Evolutionary conservation across 352 stramenopile genomes (phyloP), one percentile per base, ranked within the genome.

Genomic region (Globisporangium mamillatum): DNA sequence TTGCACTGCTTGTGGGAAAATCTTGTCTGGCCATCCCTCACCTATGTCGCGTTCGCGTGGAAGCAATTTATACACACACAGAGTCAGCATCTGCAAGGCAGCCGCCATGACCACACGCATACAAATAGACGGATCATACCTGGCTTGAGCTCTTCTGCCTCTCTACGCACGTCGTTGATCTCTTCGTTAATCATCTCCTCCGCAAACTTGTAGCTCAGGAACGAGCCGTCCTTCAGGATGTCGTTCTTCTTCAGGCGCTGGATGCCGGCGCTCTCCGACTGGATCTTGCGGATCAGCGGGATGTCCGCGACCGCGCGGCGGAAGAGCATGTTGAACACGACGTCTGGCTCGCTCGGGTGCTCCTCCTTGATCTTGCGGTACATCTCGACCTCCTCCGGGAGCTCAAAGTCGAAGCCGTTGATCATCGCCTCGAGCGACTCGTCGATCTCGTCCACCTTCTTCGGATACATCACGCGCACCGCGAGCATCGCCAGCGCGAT

Each of bases 101-200:
- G 16, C 16, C 4, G 22, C 16, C 53, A 32, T 20, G 14, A 55
- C 8, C 4, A 27, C 8, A 22, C 16, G 7, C 0, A 29, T 8
- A 18, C 9, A 50, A 10, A 60, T 22, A 24, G 50, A 46, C 32
- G 60, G 0, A 14, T 54, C 79, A 24, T 76, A 92, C 86, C 82
- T 56, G 88, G 88, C 74, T 93, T 93, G 67, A 95, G 82, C 66
- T 86, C 80, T 72, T 95, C 85, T 36, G 84, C 80, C 71, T 95
- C 88, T 58, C 78, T 74, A 66, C 88, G 85, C 58, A 95, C 80
- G 48, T 95, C 88, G 58, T 92, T 93, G 71, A 95, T 93, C 74
- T 95, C 88, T 29, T 93, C 80, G 71, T 91, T 93, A 64, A 95
- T 93, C 70, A 95, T 79, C 64, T 95, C 85, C 75, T 95, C 88